Conservation (phyloP, 169 alveolate genomes). For the Plasmodium falciparum region DNA sequence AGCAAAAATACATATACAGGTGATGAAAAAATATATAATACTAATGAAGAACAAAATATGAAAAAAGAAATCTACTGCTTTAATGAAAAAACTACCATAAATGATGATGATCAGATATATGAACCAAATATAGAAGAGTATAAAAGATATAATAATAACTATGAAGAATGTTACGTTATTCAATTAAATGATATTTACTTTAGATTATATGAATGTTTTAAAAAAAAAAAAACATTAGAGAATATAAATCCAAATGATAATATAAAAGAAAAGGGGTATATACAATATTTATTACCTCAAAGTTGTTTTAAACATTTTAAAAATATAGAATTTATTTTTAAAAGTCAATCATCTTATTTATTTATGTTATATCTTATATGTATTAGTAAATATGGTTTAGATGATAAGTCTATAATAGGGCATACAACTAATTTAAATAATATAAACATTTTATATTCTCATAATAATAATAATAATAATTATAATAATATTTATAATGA, state of each 20-base stretch:
- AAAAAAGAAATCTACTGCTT: neutral
- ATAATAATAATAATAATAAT: neutral
- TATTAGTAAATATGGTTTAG: constrained; percentile 46
- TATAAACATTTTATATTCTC: too few species aligned
- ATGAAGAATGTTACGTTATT: constrained; percentile 33
- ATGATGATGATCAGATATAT: constrained; percentile 12
- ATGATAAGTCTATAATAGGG: neutral
- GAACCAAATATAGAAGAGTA: neutral
- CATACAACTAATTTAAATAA: too few species aligned
- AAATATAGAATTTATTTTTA: constrained; percentile 22
- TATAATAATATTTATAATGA: neutral
- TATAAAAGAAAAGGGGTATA: neutral
- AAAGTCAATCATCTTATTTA: constrained; percentile 23
- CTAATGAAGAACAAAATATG: too few species aligned
- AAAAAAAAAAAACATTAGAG: constrained; percentile 6
- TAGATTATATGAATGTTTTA: constrained; percentile 44
- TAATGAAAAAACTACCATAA: neutral
- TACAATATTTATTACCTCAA: constrained; percentile 61
- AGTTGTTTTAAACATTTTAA: constrained; percentile 61
- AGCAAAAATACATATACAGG: too few species aligned
- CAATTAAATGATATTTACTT: constrained; percentile 64
- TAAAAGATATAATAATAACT: constrained; percentile 8
- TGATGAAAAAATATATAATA: too few species aligned
- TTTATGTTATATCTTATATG: constrained; percentile 45
- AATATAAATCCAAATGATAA: constrained; percentile 27